Evolutionary conservation across 148 eudicot genomes (phyloP), one percentile per base, ranked within the genome.

Genomic region (Amaranthus cruentus): DNA sequence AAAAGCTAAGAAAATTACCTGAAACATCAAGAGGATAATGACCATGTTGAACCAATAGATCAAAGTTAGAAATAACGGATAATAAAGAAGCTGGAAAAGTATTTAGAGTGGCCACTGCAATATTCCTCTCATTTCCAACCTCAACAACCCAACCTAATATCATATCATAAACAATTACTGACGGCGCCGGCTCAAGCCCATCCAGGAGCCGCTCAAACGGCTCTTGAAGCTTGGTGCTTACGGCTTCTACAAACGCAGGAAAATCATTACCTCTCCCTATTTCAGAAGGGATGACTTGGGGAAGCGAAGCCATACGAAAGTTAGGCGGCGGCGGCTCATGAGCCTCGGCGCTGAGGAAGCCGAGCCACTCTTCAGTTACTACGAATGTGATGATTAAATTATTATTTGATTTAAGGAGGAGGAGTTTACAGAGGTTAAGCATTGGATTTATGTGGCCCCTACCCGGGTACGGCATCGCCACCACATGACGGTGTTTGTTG

Each of bases 401-500:
- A 55, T 0, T 44, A 38, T 28, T 28, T 28, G 9, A 10, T 55
- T 47, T 71, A n/a, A 63, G 62, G 4, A 71, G 59, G 21, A 86
- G 47, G 6, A 74, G 69, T 12, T 78, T 85, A 84, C 89, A 88
- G 77, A 90, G 84, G 84, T 84, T 89, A 55, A 89, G 79, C 85
- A 89, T 79, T 0, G 94, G 89, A 83, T 89, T 89, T 50, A 89
- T 72, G 85, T 89, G 94, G 71, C 94, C 94, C 55, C 88, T 54
- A 4, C 89, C 91, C 1, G 94, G 89, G 46, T 81, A 87, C 5
- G 94, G 89, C 65, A 87, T 77, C 58, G 87, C 88, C 71, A 89
- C 91, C 73, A 87, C 53, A 80, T 89, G 91, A 55, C 70, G 43
- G 38, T 12, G 47, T 54, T 38, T 38, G 46, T 18, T 48, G 38